Base-by-base conservation (phyloP, 768 basidiomycete species). In the Hydnum rufescens region DNA sequence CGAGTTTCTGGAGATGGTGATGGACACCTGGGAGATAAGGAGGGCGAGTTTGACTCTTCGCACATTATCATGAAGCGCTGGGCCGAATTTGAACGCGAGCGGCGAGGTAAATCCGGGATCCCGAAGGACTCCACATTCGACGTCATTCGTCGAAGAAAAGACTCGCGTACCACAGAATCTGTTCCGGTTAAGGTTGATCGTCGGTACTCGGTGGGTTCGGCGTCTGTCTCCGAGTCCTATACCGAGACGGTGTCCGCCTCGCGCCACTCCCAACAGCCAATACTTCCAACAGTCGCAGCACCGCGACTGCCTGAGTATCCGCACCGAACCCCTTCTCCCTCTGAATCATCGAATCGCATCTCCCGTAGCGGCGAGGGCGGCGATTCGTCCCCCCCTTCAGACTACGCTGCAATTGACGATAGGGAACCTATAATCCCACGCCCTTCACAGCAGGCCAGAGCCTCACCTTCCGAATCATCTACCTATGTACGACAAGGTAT, bases 61-160 rank as follows among this genome's bases (percentile, higher is more conserved):
- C 80, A 92, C 66, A 97, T 99, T 59, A 83, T 93, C 32, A 96
- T 97, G 95, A 97, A 97, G 72, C 77, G 88, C 36, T 99, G 93
- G 93, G 89, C 78, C 18, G 95, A 97, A 66, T 97, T 95, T 64
- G 95, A 97, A 70, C 72, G 93, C 48, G 95, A 97, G 58, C 69
- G 93, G 58, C 73, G 90, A 56, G 96, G 87, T 88, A 89, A 80
- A 77, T 81, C 65, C 61, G 90, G 88, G 4, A 75, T 75, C 22
- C 90, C 87, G 3, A 74, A 83, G 55, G 88, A 93, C 61, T 80
- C 78, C 23, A 73, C 75, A 3, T 74, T 77, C 61, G 81, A 83
- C 54, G 63, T 64, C 5, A 56, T 62, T 3, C 63, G 64, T 28
- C 61, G 67, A 30, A n/a, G n/a, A n/a, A 60, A 64, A 1, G 62